Conservation (phyloP, 148 eudicot species). For the Spergularia bocconei region DNA sequence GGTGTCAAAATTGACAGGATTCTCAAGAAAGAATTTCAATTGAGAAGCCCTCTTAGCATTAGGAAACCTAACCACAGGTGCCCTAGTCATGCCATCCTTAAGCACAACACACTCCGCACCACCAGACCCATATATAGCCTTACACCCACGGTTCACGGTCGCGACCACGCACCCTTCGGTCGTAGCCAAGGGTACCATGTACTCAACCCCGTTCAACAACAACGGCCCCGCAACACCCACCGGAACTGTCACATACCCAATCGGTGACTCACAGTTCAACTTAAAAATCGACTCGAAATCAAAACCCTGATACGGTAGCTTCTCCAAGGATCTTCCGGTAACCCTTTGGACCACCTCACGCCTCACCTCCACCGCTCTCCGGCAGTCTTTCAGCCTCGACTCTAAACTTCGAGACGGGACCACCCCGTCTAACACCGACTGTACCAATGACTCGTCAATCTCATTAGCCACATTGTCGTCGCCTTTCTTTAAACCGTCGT, state of each 20-base stretch:
- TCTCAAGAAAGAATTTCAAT: slow-evolving; percentile 61
- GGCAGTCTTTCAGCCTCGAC: slow-evolving; percentile 54
- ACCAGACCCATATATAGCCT: slow-evolving; percentile 62
- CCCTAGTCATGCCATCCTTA: slow-evolving; percentile 75
- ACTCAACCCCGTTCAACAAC: slow-evolving; percentile 60
- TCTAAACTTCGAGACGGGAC: slow-evolving; percentile 58
- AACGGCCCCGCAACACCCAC: slow-evolving; percentile 81
- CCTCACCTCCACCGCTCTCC: slow-evolving; percentile 51
- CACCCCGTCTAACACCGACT: slow-evolving; percentile 46
- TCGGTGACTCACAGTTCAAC: slow-evolving; percentile 82
- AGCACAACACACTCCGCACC: slow-evolving; percentile 51
- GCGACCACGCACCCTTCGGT: slow-evolving; percentile 82
- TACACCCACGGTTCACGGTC: slow-evolving; percentile 74
- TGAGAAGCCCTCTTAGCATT: slow-evolving; percentile 58
- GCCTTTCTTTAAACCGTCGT: too few relatives aligned
- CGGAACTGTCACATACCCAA: slow-evolving; percentile 71
- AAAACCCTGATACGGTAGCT: slow-evolving; percentile 58
- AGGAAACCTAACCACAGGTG: slow-evolving; percentile 68
- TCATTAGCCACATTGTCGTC: background rate
- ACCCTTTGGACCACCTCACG: slow-evolving; percentile 59
- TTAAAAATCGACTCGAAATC: slow-evolving; percentile 68
- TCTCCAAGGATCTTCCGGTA: slow-evolving; percentile 44
- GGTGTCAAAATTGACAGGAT: slow-evolving; percentile 55
- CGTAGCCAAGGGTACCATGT: slow-evolving; percentile 69
- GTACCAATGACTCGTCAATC: slow-evolving; percentile 44